Base-by-base conservation (phyloP, 345 rosid species). In the Citrus hindsii region DNA sequence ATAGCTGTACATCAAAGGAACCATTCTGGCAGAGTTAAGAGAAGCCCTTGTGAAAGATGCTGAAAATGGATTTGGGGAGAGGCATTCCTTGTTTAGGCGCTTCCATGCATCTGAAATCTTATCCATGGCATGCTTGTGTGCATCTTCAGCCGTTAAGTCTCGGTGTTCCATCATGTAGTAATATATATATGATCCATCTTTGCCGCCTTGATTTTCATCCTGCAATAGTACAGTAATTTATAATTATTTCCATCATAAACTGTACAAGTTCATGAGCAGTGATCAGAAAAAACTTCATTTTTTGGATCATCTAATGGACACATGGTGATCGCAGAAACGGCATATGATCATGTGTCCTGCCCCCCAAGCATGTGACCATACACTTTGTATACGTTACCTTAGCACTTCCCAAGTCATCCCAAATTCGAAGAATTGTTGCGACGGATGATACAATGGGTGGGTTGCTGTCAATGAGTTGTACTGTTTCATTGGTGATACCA, bases 371-470 rank as follows among this genome's bases (percentile, higher is more conserved):
- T 30, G 32, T 30, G 32, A 30, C 32, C 32, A 30, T 30, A 30
- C 32, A 30, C 2, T 46, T 13, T 12, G 1, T 40, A 9, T 8
- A 9, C 46, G 10, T 40, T 9, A 85, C 95, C 88, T 88, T 74
- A 51, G 91, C 88, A 79, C 86, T 89, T 82, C 92, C 92, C 38
- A 90, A 81, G 68, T 89, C 90, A 75, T 92, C 92, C 90, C 91
- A 90, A 1, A 88, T 86, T 12, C 90, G 87, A 64, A 89, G 88
- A 68, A 88, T 89, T n/a, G 86, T 74, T 9, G 88, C 88, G 0
- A 84, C 48, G 53, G 88, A 76, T 2, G 88, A 82, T 27, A 89
- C 60, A 24, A 89, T 75, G 67, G 55, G 27, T 1, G 89, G 92
- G 55, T 66, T 69, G 24, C 53, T 82, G 48, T 86, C 87, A 2